phyloP scores from a whole-genome alignment of 1,139 yeast genomes.

The Zygosaccharomyces sapae region DNA sequence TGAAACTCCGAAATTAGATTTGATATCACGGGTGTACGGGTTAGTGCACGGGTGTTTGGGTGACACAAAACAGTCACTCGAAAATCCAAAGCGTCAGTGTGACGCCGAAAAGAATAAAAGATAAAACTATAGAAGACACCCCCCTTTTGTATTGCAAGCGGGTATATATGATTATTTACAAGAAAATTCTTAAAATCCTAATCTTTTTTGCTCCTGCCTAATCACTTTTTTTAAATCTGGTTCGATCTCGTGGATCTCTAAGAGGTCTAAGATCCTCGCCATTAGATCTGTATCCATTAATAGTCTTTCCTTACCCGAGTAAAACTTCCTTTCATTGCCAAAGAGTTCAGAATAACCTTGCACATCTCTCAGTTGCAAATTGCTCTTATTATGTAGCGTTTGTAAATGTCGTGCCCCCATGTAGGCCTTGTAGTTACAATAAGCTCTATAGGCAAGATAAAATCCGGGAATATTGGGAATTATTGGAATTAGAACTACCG shows the following conservation, averaged over 20 bases:
- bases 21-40: not conserved
- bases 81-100: not conserved
- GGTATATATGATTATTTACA: not conserved
- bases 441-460: constrained; percentile 73
- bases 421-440: constrained; percentile 78
- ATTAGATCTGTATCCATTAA: constrained; percentile 16
- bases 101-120: not conserved
- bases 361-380: constrained; percentile 24
- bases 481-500: constrained; percentile 78
- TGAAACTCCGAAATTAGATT: not conserved
- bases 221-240: constrained; percentile 46
- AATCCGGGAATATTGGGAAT: constrained; percentile 95
- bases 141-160: no score
- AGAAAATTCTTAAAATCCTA: not conserved
- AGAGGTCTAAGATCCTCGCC: constrained; percentile 19
- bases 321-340: constrained; percentile 9
- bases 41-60: not conserved
- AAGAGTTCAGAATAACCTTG: constrained; percentile 21
- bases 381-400: constrained; percentile 24
- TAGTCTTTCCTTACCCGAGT: constrained; percentile 22
- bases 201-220: constrained; percentile 43
- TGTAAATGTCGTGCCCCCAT: constrained; percentile 67
- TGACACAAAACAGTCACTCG: not conserved
- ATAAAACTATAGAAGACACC: not conserved
- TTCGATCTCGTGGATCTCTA: constrained; percentile 39